Conservation (phyloP, 2,329 filamentous ascomycete species). For the Botrytis squamosa region DNA sequence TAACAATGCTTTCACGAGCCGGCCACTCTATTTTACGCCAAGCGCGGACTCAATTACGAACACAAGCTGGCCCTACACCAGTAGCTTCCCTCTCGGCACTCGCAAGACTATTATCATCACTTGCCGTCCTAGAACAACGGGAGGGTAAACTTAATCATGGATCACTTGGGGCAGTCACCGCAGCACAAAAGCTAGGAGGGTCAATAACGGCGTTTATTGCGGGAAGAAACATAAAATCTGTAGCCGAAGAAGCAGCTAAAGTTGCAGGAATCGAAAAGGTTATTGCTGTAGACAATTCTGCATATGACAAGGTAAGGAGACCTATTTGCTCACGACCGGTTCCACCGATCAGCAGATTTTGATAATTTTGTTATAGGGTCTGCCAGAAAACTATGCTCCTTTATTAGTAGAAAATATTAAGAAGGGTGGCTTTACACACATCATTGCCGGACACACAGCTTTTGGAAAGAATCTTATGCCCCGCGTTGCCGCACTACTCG, state of each 20-base stretch:
- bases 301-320: slow-evolving; percentile 78
- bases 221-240: slow-evolving; percentile 70
- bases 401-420: slow-evolving; percentile 95
- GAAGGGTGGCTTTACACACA: slow-evolving; percentile 88
- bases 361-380: slow-evolving; percentile 54
- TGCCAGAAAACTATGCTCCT: slow-evolving; percentile 93
- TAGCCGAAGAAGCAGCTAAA: slow-evolving; percentile 82
- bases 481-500: slow-evolving; percentile 84
- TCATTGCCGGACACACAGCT: slow-evolving; percentile 86
- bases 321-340: not conserved
- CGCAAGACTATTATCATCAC: slow-evolving; percentile 74
- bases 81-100: slow-evolving; percentile 50
- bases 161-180: slow-evolving; percentile 81
- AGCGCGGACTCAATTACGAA: slow-evolving; percentile 44
- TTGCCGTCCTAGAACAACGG: slow-evolving; percentile 89
- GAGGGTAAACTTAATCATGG: slow-evolving; percentile 82
- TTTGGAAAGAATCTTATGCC: slow-evolving; percentile 96
- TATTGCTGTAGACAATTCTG: slow-evolving; percentile 79
- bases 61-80: slow-evolving; percentile 42
- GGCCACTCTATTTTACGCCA: slow-evolving; percentile 36
- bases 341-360: not conserved
- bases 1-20: slow-evolving; percentile 38
- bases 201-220: slow-evolving; percentile 84
- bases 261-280: slow-evolving; percentile 90
- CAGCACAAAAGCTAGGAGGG: slow-evolving; percentile 83